Evolutionary conservation across 2,329 filamentous ascomycete species (phyloP), one percentile per base, ranked within the genome.

Genomic region (Coniochaeta sp.): DNA sequence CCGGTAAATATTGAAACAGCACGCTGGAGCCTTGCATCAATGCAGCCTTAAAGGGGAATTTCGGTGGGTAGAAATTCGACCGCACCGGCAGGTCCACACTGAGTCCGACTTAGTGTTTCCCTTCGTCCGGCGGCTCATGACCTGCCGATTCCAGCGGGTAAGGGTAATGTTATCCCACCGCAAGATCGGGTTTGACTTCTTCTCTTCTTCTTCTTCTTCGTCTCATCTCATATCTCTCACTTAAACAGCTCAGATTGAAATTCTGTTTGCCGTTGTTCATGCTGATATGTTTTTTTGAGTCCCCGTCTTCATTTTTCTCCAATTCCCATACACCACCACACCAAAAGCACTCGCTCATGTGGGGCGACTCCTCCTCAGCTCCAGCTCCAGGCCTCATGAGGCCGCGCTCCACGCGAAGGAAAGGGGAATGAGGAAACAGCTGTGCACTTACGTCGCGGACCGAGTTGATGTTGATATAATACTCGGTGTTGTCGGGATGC

Each of bases 391-490:
- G 38, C 8, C 38, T n/a, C n/a, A n/a, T n/a, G n/a, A n/a, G n/a
- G n/a, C n/a, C n/a, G n/a, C n/a, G n/a, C n/a, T n/a, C n/a, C n/a
- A n/a, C n/a, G n/a, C n/a, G n/a, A n/a, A n/a, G n/a, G n/a, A n/a
- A n/a, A 22, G 38, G 18, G 20, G n/a, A 48, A 53, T 47, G 45
- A 59, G 62, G 59, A 56, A 60, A 52, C 45, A 35, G 52, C n/a
- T n/a, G n/a, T n/a, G 50, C 56, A 85, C 91, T 85, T 85, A 97
- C 94, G 86, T 97, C 94, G 80, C 94, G 89, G 67, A 96, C 91
- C 58, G 94, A 97, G 83, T 96, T 94, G 80, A 99, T 99, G 85
- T 96, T 96, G 80, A 99, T 96, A 78, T 99, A 99, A 80, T 97
- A 97, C 76, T 99, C 94, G 59, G 92, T 96, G 71, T 91, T 87